Base-by-base conservation (phyloP, 805 yeast species). In the Yarrowia osloensis region DNA sequence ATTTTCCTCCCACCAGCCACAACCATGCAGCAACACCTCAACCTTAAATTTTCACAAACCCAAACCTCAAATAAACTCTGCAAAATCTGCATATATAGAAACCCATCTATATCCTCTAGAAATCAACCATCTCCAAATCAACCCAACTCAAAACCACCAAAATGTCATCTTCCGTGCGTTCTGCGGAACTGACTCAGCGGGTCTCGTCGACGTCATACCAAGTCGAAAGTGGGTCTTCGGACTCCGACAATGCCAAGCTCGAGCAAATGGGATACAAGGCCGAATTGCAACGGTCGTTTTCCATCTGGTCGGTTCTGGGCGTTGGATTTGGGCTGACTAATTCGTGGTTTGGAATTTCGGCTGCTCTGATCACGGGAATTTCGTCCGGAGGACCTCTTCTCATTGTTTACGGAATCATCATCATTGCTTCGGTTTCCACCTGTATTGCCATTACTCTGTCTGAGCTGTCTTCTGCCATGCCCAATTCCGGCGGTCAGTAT, bases 401-500 rank as follows among this genome's bases (percentile, higher is more conserved):
- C 19, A 73, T 88, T 28, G 85, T 88, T 6, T 87, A 88, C 88
- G 83, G 82, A 12, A 81, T 81, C 77, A 70, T 87, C 22, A 77
- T 85, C 26, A 87, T 86, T 35, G 79, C 85, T 75, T 69, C 80
- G 29, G 84, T 87, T 59, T 81, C 88, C 62, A 75, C 84, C 47
- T 80, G 81, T 19, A 90, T 87, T 50, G 89, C 87, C 7, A 75
- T 81, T 50, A 81, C 87, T 21, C 79, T 88, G 83, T 90, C 90
- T 0, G 91, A 88, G 72, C 79, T 87, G 24, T 83, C 88, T 17
- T 81, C 85, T 31, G 88, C 88, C 3, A 85, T 83, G 74, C 91
- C 91, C 33, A 87, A 88, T 12, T 80, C 88, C 19, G 85, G 89
- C 22, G 91, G 91, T 50, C 83, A 88, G 17, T 89, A 89, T 61